These are phyloP conservation scores for Candolleomyces efflorescens DNA, from an alignment of 768 basidiomycete species.

Conservation along the genomic window DNA sequence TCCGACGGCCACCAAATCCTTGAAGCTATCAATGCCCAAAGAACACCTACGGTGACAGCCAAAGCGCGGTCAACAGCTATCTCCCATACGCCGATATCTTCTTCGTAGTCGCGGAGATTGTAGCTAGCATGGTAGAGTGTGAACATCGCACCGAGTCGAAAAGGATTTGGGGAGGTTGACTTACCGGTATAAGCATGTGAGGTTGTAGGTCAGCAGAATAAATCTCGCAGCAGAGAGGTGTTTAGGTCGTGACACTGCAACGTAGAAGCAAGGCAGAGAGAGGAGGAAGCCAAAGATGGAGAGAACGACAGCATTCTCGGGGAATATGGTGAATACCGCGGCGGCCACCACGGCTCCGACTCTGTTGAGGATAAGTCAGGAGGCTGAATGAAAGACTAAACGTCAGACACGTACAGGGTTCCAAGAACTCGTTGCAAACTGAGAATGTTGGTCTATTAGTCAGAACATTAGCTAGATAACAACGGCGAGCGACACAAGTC, in stretches of 20 bases:
- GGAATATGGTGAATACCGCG: conserved; percentile 66
- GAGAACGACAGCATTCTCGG: conserved; percentile 68
- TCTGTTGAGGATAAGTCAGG: conserved; percentile 32
- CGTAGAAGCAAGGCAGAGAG: conserved; percentile 92
- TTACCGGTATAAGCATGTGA: conserved; percentile 73
- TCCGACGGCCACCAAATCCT: conserved; percentile 96
- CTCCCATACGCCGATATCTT: conserved; percentile 52
- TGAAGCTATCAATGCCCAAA: conserved; percentile 88
- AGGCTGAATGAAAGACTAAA: neutral
- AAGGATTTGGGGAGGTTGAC: conserved; percentile 17
- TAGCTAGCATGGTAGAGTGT: conserved; percentile 44
- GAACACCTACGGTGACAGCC: conserved; percentile 79
- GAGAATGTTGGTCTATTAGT: conserved; percentile 74
- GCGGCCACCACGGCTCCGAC: conserved; percentile 78
- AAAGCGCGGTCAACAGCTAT: conserved; percentile 77
- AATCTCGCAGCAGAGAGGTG: conserved; percentile 76
- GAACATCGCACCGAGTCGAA: neutral
- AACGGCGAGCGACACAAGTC: neutral
- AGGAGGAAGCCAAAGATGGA: conserved; percentile 85
- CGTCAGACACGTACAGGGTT: conserved; percentile 57
- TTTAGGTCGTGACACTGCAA: conserved; percentile 73
- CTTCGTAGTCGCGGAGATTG: conserved; percentile 55
- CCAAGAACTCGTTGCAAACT: conserved; percentile 80
- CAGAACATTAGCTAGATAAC: conserved; percentile 10
- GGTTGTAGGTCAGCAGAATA: conserved; percentile 82